Evolutionary conservation across 306 rosid species (phyloP).

Genomic region (Prunus kanzakura): DNA sequence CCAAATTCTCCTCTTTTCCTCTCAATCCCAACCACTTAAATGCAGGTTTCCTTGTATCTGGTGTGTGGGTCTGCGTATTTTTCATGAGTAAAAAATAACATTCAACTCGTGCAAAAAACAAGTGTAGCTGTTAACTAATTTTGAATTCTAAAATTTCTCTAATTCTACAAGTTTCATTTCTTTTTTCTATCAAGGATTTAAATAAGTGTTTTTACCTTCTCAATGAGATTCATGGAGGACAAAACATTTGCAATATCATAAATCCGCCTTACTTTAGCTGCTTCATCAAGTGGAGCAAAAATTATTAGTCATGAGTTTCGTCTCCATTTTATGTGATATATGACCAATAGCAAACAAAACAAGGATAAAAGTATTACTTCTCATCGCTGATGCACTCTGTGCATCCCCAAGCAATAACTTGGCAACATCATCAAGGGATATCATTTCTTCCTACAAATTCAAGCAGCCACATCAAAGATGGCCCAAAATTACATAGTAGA

Average conservation of each 20-base stretch:
- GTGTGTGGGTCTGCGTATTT: slow-evolving; percentile 65
- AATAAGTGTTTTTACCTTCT: slow-evolving; percentile 55
- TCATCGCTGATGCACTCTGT: slow-evolving; percentile 63
- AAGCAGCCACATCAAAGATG: slow-evolving; percentile 5
- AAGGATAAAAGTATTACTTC: slow-evolving; percentile 44
- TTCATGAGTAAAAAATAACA: background rate
- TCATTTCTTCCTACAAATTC: slow-evolving; percentile 48
- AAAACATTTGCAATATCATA: slow-evolving; percentile 94
- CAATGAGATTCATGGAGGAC: slow-evolving; percentile 81
- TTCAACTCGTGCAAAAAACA: background rate
- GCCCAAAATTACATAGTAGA: background rate
- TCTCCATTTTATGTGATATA: background rate
- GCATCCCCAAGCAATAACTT: slow-evolving; percentile 80
- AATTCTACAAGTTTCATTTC: background rate
- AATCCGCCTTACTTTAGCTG: slow-evolving; percentile 95
- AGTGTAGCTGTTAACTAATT: background rate
- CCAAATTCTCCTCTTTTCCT: slow-evolving; percentile 35
- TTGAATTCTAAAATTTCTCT: background rate
- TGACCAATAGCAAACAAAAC: slow-evolving; percentile 1
- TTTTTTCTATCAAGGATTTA: background rate
- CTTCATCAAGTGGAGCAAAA: slow-evolving; percentile 21
- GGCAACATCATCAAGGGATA: slow-evolving; percentile 96
- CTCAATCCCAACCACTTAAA: slow-evolving; percentile 77
- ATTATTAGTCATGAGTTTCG: slow-evolving; percentile 14
- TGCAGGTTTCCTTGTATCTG: slow-evolving; percentile 81